Evolutionary conservation across 1,139 yeast species (phyloP), one percentile per base, ranked within the genome.

Genomic region (Yamadazyma jaroonii): DNA sequence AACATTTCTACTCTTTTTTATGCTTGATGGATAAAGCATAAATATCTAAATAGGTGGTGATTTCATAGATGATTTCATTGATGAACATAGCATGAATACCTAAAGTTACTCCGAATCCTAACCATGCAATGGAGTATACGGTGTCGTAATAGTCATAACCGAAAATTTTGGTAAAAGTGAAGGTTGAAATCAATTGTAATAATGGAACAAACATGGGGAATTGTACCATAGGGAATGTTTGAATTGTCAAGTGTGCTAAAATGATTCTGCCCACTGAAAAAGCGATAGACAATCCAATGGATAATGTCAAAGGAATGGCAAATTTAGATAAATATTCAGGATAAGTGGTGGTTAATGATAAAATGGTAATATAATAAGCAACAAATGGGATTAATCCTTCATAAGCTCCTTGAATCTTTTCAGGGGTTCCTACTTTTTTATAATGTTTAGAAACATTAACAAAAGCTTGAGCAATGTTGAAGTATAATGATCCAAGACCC

Each of bases 241-340:
- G 95, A 40, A 75, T 63, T 0, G 97, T 88, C 52, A 90, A 78
- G 60, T 90, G 97, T 3, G 89, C 94, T 42, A 86, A 72, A 53
- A 90, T 90, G 50, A 90, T 87, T 56, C 95, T 77, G 4, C 97
- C 97, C 14, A 90, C 97, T 2, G 79, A 71, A 52, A 87, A 84
- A 0, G 97, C 96, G 52, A 84, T 65, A 1, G 86, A 73, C 27
- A 84, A 71, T 3, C 96, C 96, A 47, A 84, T 76, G 2, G 87
- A 74, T 26, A 86, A 55, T 23, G 81, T 64, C 48, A 83, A 71
- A 8, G 95, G 85, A 42, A 84, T 62, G 25, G 75, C 70, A 42
- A 67, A 62, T 21, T 59, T 56, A 39, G 67, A 54, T 36, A 81
- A 61, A 30, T 81, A 67, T 11, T 79, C 72, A 37, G 84, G 86